phyloP scores from a whole-genome alignment of 2,329 filamentous ascomycete genomes.

The Fusarium albosuccineum region DNA sequence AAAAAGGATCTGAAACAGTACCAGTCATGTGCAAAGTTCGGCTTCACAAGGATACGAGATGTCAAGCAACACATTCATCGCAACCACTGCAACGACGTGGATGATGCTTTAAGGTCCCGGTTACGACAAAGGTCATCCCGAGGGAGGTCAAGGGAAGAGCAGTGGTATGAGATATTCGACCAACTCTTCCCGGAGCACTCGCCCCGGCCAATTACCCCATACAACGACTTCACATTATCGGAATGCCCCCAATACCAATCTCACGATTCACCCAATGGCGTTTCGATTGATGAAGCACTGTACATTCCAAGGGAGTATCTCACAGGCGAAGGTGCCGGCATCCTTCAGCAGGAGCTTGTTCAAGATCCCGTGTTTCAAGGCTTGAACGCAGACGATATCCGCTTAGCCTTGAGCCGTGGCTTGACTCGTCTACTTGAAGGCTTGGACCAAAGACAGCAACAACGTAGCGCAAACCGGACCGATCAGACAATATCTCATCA shows the following conservation, averaged over 20 bases:
- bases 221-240: neutral
- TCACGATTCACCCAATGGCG: neutral
- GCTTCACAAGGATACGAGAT: neutral
- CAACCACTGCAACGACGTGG: neutral
- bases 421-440: no score
- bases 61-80: neutral
- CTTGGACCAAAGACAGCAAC: no score
- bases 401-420: no score
- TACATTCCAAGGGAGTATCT: neutral
- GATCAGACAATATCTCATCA: no score
- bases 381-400: no score
- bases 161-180: neutral
- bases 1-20: neutral
- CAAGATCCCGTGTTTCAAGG: no score
- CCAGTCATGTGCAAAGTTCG: neutral
- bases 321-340: neutral
- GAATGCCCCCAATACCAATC: neutral
- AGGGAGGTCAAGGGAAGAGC: neutral
- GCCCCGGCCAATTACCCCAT: neutral
- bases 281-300: neutral
- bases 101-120: neutral
- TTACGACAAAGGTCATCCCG: neutral
- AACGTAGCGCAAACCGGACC: no score
- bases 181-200: neutral
- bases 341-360: neutral